Base-by-base conservation (phyloP, 1,284 basidiomycete genomes). In the Pisolithus thermaeus region DNA sequence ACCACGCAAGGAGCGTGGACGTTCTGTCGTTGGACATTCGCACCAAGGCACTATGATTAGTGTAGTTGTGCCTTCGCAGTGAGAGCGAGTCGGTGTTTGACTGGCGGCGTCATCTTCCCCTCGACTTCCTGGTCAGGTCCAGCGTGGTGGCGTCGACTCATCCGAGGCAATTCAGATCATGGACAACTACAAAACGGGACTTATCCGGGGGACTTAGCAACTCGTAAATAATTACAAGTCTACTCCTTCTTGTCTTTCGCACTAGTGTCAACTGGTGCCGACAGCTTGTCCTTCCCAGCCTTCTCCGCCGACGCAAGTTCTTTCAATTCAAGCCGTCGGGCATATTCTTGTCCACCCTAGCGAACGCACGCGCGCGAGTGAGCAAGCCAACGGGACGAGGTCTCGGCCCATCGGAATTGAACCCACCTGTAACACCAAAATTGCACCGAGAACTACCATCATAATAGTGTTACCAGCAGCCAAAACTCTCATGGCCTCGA, bases 331-430 rank as follows among this genome's bases (percentile, higher is more conserved):
- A 77, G 57, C 30, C 87, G 81, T 57, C 75, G 73, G 35, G 90
- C 89, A 66, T 89, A 94, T 72, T 90, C 90, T 65, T 94, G 90
- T 30, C 92, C 92, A 49, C 81, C 84, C 87, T 94, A 72, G 60
- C 62, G 65, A 56, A 70, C 61, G 18, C 18, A 53, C 51, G 55
- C 39, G 7, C 18, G 39, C 62, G 51, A 61, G 58, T 52, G 47
- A 39, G 38, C 49, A 49, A 55, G 41, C 45, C 46, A 50, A 60
- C 46, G 47, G 49, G 46, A 51, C 40, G 23, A 14, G 12, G 16
- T 43, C 11, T 14, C 30, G 30, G 12, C 30, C 25, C 41, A 6
- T 43, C 23, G n/a, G 11, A 25, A 43, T 43, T 16, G 41, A 27
- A 58, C 79, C 66, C 64, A 88, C 88, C 81, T 91, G 88, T 48